Evolutionary conservation across 768 basidiomycete genomes (phyloP), one percentile per base, ranked within the genome.

Genomic region (Boletus pseudopeckii): DNA sequence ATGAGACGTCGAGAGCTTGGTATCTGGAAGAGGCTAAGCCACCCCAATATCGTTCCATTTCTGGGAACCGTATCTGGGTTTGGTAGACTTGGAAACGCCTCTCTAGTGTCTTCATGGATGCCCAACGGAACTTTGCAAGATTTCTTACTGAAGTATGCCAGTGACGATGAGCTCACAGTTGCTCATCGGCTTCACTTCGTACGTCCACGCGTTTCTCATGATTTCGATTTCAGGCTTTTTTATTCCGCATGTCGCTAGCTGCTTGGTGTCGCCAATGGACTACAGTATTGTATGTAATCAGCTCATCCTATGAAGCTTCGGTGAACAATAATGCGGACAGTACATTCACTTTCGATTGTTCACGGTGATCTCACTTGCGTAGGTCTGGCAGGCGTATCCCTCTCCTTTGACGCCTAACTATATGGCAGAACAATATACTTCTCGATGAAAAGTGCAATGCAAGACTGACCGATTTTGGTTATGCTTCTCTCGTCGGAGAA

Each of bases 1-100:
- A 53, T 48, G 54, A 49, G 48, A 30, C 58, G 48, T 28, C 58
- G 59, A 48, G 59, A 56, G 42, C 45, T 61, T 30, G 48, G 54
- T 1, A 52, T 53, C 15, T 56, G 54, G 58, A 60, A 33, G 43
- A 46, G 50, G 36, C 26, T 59, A 1, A 45, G 11, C 14, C 58
- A 60, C 39, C 33, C 44, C 3, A 52, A 55, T 39, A 41, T 60
- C 20, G 58, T 59, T 20, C 49, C 58, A n/a, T 59, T 60, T 9
- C 38, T 60, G 5, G 54, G 59, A 22, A 56, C 30, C 9, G 38
- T 24, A 1, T 42, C 17, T 24, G 58, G 50, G 17, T 55, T 59
- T 40, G 47, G 50, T 18, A 49, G 53, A 44, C 39, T 52, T 24
- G 56, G 48, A 39, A 49, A 52, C 8, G 7, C 26, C 9, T 41